Conservation (phyloP, 805 yeast genomes). For the Kluyveromyces siamensis region DNA sequence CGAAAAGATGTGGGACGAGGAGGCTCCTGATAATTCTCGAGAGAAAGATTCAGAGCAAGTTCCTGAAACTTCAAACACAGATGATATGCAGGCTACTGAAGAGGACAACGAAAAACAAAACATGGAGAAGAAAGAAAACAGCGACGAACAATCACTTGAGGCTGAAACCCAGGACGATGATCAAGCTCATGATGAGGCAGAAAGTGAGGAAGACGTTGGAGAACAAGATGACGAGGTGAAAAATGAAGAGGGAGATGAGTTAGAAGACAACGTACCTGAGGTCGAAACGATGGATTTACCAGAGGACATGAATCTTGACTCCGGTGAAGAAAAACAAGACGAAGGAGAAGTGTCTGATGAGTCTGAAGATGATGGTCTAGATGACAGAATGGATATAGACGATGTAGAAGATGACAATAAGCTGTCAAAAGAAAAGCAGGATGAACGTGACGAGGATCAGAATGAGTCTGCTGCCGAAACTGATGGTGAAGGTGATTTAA, state of each 20-base stretch:
- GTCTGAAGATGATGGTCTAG: constrained; percentile 28
- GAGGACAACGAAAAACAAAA: constrained; percentile 28
- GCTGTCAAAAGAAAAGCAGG: constrained; percentile 76
- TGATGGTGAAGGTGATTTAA: constrained; percentile 27
- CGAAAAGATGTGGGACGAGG: constrained; percentile 97
- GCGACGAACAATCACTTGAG: constrained; percentile 30
- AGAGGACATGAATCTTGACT: constrained; percentile 83
- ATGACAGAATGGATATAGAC: constrained; percentile 18
- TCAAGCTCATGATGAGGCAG: constrained; percentile 45
- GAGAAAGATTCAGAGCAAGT: constrained; percentile 74
- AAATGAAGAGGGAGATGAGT: constrained; percentile 57
- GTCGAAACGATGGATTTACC: constrained; percentile 83
- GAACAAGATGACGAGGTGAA: constrained; percentile 74
- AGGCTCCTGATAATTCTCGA: constrained; percentile 63
- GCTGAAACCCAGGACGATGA: constrained; percentile 38
- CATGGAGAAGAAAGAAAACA: constrained; percentile 26
- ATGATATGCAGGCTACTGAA: constrained; percentile 34
- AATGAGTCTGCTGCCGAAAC: constrained; percentile 36
- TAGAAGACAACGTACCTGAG: constrained; percentile 73
- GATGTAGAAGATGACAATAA: constrained; percentile 27
- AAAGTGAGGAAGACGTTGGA: constrained; percentile 64
- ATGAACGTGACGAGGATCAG: constrained; percentile 62
- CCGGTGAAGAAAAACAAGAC: constrained; percentile 53
- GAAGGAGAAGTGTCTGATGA: constrained; percentile 36
- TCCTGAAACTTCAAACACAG: constrained; percentile 48